Percentiles rank a stretch among this genome's conserved stretches.
Evolutionary conservation across 331 rosid species (phyloP).

Genomic region (Saraca asoca): DNA sequence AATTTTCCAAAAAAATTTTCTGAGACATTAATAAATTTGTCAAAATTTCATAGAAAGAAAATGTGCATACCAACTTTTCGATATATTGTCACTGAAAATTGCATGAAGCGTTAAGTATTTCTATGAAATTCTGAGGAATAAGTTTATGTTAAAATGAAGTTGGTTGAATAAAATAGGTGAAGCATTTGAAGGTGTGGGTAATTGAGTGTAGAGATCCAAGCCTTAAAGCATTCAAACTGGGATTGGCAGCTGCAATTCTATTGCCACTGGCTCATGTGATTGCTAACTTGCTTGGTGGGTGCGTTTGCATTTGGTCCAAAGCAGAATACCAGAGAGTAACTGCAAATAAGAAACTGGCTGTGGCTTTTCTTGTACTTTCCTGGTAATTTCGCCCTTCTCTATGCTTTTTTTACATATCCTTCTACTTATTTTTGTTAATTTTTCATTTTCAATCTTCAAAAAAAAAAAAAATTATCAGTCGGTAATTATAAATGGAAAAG

Average conservation of each 20-base stretch:
- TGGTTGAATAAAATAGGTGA: constrained; percentile 49
- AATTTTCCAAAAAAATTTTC: not conserved
- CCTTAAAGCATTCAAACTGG: constrained; percentile 59
- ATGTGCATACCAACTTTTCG: no score
- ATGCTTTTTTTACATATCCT: not conserved
- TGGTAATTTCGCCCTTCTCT: constrained; percentile 45
- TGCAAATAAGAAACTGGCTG: constrained; percentile 54
- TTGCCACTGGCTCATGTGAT: constrained; percentile 54
- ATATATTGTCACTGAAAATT: no score
- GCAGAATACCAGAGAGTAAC: constrained; percentile 29
- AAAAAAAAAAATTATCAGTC: no score
- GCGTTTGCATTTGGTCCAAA: constrained; percentile 53
- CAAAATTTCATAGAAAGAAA: no score
- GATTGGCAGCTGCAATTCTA: constrained; percentile 61
- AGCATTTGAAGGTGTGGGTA: constrained; percentile 46
- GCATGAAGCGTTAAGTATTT: no score
- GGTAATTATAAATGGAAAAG: no score
- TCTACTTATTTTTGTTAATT: not conserved
- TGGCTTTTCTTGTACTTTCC: constrained; percentile 54
- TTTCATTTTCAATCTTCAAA: no score
- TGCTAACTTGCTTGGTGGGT: constrained; percentile 68
- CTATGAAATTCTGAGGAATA: no score
- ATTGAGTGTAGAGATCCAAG: constrained; percentile 63
- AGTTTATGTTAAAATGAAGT: no score
- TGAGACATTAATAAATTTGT: no score